These are phyloP conservation scores for Endotrypanum monterogeii DNA, from an alignment of 208 protist genomes.

Conservation along the genomic window DNA sequence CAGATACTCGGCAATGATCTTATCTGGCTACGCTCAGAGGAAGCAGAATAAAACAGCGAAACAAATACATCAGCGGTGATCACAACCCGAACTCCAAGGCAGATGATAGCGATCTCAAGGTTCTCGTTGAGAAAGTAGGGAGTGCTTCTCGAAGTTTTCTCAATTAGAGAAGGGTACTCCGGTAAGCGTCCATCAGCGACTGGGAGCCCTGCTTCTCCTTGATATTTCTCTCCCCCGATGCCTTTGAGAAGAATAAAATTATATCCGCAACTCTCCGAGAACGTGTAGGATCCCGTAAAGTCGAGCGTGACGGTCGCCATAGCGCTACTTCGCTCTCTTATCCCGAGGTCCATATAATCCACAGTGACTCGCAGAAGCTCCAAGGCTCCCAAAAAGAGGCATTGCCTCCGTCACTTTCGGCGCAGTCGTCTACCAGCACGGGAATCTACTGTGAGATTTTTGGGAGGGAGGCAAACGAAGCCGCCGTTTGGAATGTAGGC, in stretches of 20 bases:
- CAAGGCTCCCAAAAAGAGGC: constrained; percentile 37
- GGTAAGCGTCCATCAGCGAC: constrained; percentile 36
- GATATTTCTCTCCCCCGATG: constrained; percentile 35
- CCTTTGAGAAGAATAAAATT: constrained; percentile 42
- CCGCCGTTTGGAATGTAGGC: background rate
- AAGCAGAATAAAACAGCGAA: constrained; percentile 41
- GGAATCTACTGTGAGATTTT: constrained; percentile 41
- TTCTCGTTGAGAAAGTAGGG: constrained; percentile 46
- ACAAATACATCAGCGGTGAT: constrained; percentile 30
- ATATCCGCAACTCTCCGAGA: constrained; percentile 40
- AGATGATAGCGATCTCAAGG: constrained; percentile 36
- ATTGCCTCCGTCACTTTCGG: constrained; percentile 50
- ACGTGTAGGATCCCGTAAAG: constrained; percentile 41
- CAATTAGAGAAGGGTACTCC: constrained; percentile 39
- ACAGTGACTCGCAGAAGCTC: constrained; percentile 31
- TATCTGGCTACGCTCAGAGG: constrained; percentile 32
- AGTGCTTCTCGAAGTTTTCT: constrained; percentile 31
- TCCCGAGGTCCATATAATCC: constrained; percentile 35
- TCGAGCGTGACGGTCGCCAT: constrained; percentile 37
- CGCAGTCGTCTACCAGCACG: constrained; percentile 44
- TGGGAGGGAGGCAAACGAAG: background rate
- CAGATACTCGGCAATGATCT: constrained; percentile 22
- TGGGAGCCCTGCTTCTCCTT: constrained; percentile 34
- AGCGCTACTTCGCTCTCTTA: constrained; percentile 28
- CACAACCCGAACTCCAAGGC: constrained; percentile 40